Base-by-base conservation (phyloP, 805 yeast species). In the Phaffomyces thermotolerans region DNA sequence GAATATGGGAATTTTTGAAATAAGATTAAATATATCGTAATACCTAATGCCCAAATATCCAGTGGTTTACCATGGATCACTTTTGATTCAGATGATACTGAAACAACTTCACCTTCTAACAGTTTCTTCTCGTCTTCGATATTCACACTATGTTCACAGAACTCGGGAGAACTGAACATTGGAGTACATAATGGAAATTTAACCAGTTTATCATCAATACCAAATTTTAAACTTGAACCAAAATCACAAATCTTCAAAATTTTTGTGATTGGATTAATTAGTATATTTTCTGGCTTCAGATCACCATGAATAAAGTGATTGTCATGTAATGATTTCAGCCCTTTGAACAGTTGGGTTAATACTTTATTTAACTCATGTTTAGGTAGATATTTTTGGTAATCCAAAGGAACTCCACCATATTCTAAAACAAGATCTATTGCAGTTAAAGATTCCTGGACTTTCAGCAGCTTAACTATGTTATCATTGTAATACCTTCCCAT, bases 161-260 rank as follows among this genome's bases (percentile, higher is more conserved):
- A 23, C 34, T 49, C 52, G 9, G 52, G 52, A 4, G 48, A n/a
- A 6, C 25, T 30, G 23, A 43, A 49, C 7, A 42, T 39, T 7
- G 52, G 51, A 4, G 52, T 49, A 1, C 31, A 22, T 20, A 18
- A 15, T n/a, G 51, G 49, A 3, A 37, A 27, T 34, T 20, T 43
- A 4, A 12, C 7, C 8, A 39, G 17, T 4, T 15, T 29, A 14
- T 37, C 40, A 10, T 36, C 25, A 20, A 22, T 65, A 57, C 9
- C 72, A 15, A 41, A 35, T 43, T 41, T 27, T 42, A 76, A 73
- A 23, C 81, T 75, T n/a, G 79, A 78, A 2, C 85, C 85, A 59
- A 79, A 79, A 56, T 79, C 85, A 45, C 80, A 73, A 45, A 79
- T 75, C 49, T 79, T 79, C 9, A 77, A 80, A 1, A 76, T 71